phyloP scores from a whole-genome alignment of 148 eudicot species.

The Rhododendron vialii region DNA sequence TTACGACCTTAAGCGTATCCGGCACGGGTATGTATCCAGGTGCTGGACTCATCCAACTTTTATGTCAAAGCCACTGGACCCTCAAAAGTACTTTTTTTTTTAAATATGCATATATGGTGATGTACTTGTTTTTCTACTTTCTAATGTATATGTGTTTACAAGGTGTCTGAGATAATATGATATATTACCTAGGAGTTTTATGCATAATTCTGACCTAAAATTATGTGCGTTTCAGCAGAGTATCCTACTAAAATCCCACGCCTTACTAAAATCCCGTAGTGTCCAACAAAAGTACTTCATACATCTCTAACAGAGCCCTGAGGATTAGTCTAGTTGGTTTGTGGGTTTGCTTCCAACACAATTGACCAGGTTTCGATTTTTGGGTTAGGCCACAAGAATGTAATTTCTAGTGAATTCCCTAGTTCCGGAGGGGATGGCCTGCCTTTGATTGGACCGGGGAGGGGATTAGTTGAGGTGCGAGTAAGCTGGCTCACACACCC shows the following conservation, averaged over 20 bases:
- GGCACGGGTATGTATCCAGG: background rate
- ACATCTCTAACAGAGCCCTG: background rate
- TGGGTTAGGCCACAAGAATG: no score
- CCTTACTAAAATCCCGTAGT: background rate
- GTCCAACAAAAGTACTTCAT: background rate
- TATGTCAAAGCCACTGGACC: background rate
- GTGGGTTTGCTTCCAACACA: no score
- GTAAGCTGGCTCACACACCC: no score
- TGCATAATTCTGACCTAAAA: background rate
- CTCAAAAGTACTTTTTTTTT: background rate
- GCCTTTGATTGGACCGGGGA: no score
- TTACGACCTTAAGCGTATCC: background rate
- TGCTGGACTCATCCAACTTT: background rate
- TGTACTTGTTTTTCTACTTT: background rate
- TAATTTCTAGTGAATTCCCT: no score
- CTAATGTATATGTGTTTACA: background rate
- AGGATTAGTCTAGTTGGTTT: no score
- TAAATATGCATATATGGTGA: background rate
- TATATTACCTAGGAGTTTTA: background rate
- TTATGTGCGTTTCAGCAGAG: background rate
- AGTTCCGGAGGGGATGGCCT: no score
- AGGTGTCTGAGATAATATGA: background rate
- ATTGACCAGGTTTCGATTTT: no score
- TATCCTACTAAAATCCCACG: background rate
- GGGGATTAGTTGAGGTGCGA: no score